These are phyloP conservation scores for Oleoguttula mirabilis DNA, from an alignment of 495 filamentous ascomycete genomes.

Conservation along the genomic window DNA sequence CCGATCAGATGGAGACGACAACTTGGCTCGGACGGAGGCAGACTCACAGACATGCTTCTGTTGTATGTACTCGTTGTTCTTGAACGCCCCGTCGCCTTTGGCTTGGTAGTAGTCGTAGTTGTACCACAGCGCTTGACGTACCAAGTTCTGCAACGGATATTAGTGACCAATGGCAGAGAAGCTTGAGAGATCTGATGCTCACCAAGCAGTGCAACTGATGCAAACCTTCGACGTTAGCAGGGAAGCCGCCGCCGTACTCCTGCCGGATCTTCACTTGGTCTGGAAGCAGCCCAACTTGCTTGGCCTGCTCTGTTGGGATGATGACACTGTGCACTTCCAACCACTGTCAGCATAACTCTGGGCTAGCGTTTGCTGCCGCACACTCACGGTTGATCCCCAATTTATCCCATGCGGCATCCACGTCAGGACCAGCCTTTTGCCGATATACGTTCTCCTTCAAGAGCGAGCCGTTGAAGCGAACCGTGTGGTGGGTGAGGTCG, in stretches of 20 bases:
- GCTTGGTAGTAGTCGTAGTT: conserved; percentile 46
- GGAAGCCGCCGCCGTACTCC: conserved; percentile 43
- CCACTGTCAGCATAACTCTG: too few relatives aligned
- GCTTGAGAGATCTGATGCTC: too few relatives aligned
- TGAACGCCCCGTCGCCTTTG: conserved; percentile 36
- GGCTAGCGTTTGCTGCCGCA: too few relatives aligned
- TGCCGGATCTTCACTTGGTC: conserved; percentile 41
- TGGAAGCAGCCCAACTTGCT: conserved; percentile 31
- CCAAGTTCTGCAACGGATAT: conserved; percentile 40
- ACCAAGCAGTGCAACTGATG: conserved; percentile 46
- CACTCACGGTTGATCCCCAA: conserved; percentile 38
- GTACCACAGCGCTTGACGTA: conserved; percentile 43
- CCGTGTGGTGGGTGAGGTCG: conserved; percentile 24
- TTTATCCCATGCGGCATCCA: conserved; percentile 47
- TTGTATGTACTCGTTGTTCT: conserved; percentile 39
- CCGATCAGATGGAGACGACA: background rate
- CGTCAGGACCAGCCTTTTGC: conserved; percentile 38
- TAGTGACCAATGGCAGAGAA: too few relatives aligned
- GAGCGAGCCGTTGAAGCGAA: conserved; percentile 40
- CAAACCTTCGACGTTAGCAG: conserved; percentile 44
- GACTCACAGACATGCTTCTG: conserved; percentile 33
- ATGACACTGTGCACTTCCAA: conserved; percentile 18
- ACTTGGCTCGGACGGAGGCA: background rate
- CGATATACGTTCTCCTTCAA: conserved; percentile 43
- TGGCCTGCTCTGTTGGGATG: conserved; percentile 31